A percentile compares a stretch with the other conserved stretches of the same genome.
Conservation (phyloP, 257 asterid species). For the Gardenia jasminoides region DNA sequence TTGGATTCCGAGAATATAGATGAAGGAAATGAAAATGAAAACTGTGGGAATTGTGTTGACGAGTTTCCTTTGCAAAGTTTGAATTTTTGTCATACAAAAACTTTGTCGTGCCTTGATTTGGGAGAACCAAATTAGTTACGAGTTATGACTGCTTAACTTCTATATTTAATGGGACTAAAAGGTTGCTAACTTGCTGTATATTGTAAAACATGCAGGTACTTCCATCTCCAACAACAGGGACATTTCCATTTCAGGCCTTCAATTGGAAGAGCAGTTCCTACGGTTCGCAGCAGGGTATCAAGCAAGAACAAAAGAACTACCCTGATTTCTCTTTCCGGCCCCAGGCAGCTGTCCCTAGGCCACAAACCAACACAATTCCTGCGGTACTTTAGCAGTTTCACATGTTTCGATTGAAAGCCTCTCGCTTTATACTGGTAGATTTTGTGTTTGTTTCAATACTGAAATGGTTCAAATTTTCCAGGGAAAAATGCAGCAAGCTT, state of each 20-base stretch:
- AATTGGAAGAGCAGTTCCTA: conserved; percentile 47
- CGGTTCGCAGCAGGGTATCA: conserved; percentile 27
- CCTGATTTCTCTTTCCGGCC: conserved; percentile 68
- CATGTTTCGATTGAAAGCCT: neutral
- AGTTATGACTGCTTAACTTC: neutral
- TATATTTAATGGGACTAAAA: neutral
- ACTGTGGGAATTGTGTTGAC: neutral
- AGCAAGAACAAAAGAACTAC: conserved; percentile 42
- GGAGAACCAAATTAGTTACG: neutral
- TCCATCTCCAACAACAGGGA: conserved; percentile 91
- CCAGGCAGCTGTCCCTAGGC: conserved; percentile 11
- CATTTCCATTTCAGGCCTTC: conserved; percentile 47
- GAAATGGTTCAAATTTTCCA: conserved; percentile 16
- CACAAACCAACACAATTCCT: conserved; percentile 28
- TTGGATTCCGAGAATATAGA: neutral
- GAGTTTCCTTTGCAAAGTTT: neutral
- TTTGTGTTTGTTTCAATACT: neutral
- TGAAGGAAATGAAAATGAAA: neutral
- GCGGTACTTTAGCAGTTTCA: conserved; percentile 18
- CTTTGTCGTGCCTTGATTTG: neutral
- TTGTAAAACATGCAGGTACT: conserved; percentile 50
- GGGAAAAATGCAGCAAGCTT: conserved; percentile 37
- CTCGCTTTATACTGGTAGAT: neutral
- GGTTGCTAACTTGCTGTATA: neutral
- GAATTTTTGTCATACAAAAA: neutral